Percentiles rank a stretch among this genome's conserved stretches.
Conservation (phyloP, 2,329 filamentous ascomycete genomes). For the Botryosphaeria dothidea region DNA sequence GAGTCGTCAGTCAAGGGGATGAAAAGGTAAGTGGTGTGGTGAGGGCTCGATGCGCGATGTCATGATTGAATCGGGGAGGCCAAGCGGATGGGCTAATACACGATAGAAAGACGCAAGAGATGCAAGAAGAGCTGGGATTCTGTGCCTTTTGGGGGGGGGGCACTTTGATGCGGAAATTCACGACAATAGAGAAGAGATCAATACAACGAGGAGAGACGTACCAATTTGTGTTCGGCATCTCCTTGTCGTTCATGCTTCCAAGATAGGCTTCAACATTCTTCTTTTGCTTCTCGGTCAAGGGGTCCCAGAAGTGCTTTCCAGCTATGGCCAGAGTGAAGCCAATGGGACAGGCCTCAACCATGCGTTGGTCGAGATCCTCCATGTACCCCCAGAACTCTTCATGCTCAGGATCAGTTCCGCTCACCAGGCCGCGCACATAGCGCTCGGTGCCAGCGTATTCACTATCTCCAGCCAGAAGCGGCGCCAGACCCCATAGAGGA, state of each 20-base stretch:
- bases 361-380: conserved; percentile 74
- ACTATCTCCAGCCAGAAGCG: conserved; percentile 68
- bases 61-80: not conserved
- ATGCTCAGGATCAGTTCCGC: conserved; percentile 69
- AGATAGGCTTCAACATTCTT: conserved; percentile 71
- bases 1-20: conserved; percentile 49
- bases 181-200: not conserved
- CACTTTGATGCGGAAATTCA: too few relatives aligned
- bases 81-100: too few relatives aligned
- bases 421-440: conserved; percentile 70
- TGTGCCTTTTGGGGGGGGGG: too few relatives aligned
- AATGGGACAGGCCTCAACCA: conserved; percentile 83
- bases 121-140: not conserved
- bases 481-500: conserved; percentile 73
- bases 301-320: conserved; percentile 64
- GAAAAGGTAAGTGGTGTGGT: conserved; percentile 45
- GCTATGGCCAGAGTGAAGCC: conserved; percentile 74
- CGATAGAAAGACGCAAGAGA: too few relatives aligned
- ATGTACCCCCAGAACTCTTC: conserved; percentile 78
- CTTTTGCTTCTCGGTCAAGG: conserved; percentile 62
- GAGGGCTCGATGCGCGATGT: not conserved
- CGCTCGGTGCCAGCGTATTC: conserved; percentile 63
- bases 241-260: conserved; percentile 76
- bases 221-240: conserved; percentile 68
- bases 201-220: conserved; percentile 28